These are phyloP conservation scores for Apiospora rasikravindrae DNA, from an alignment of 2,329 filamentous ascomycete species.

Conservation along the genomic window DNA sequence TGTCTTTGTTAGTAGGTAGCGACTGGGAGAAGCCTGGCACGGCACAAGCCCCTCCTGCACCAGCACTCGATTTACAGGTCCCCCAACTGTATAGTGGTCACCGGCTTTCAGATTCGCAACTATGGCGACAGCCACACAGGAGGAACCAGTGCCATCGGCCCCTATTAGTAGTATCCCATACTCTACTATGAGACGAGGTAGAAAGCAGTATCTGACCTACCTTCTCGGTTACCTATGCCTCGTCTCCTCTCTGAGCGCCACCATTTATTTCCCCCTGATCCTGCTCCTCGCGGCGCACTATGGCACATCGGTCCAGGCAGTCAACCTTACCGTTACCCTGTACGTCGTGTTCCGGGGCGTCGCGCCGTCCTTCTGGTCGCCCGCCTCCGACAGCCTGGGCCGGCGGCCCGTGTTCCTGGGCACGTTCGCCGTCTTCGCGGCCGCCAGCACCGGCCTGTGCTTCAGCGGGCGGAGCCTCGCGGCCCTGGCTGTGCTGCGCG, in stretches of 20 bases:
- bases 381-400: slow-evolving; percentile 34
- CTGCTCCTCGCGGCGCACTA: background rate
- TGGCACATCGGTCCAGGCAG: background rate
- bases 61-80: no score
- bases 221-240: background rate
- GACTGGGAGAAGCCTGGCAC: no score
- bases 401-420: slow-evolving; percentile 48
- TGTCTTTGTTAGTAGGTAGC: no score
- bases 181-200: no score
- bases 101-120: no score
- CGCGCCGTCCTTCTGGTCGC: background rate
- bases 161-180: no score
- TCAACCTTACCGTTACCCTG: background rate
- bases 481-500: slow-evolving; percentile 23
- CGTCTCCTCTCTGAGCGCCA: background rate
- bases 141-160: no score
- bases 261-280: background rate
- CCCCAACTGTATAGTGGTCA: no score
- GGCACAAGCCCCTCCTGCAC: no score
- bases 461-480: slow-evolving; percentile 29
- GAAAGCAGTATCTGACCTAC: no score
- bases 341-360: background rate
- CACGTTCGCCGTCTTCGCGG: slow-evolving; percentile 50
- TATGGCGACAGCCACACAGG: no score
- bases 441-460: slow-evolving; percentile 53